These are phyloP conservation scores for Myxozyma nipponensis DNA, from an alignment of 805 yeast species.

Conservation along the genomic window DNA sequence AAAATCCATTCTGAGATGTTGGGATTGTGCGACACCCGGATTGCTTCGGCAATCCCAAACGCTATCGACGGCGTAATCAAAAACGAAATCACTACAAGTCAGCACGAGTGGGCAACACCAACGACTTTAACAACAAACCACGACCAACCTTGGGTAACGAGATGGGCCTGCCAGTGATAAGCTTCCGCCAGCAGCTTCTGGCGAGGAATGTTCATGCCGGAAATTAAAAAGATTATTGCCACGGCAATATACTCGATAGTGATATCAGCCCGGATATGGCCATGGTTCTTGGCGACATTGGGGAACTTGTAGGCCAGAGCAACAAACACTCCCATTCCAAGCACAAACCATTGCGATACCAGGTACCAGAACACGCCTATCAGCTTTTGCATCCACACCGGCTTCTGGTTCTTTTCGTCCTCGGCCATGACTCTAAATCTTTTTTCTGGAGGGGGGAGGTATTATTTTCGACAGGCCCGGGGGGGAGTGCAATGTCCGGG, in stretches of 20 bases:
- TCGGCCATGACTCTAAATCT: background rate
- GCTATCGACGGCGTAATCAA: slow-evolving; percentile 66
- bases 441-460: no score
- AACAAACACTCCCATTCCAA: slow-evolving; percentile 65
- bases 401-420: background rate
- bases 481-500: no score
- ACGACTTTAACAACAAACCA: background rate
- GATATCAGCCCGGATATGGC: slow-evolving; percentile 68
- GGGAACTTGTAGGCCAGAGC: slow-evolving; percentile 77
- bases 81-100: slow-evolving; percentile 52
- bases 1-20: slow-evolving; percentile 72
- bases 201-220: slow-evolving; percentile 76
- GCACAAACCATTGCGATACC: slow-evolving; percentile 62
- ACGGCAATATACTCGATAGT: slow-evolving; percentile 83
- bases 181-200: slow-evolving; percentile 57
- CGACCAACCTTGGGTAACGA: slow-evolving; percentile 48
- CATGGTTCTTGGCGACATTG: slow-evolving; percentile 78
- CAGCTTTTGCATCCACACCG: background rate
- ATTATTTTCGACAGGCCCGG: no score
- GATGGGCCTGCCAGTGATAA: slow-evolving; percentile 78
- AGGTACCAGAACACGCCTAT: slow-evolving; percentile 4
- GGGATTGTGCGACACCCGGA: slow-evolving; percentile 53
- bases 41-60: slow-evolving; percentile 67
- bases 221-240: slow-evolving; percentile 74
- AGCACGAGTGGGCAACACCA: background rate